Conservation (phyloP, 306 rosid genomes). For the Erythrophleum fordii region DNA sequence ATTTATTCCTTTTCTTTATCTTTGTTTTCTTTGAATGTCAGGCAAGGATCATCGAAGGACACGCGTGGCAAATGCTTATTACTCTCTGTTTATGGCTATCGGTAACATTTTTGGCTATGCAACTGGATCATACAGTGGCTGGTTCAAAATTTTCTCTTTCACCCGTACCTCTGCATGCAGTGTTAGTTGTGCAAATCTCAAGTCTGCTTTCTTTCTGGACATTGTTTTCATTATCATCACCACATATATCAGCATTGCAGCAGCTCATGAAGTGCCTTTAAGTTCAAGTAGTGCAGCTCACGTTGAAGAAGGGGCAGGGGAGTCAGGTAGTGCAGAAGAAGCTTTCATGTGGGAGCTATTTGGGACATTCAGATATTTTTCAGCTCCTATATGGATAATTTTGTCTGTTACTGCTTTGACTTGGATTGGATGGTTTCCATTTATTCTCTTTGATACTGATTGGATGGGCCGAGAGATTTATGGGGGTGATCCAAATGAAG, state of each 20-base stretch:
- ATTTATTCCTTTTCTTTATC: background rate
- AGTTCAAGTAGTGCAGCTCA: conserved; percentile 42
- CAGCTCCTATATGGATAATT: conserved; percentile 72
- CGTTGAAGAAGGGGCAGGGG: conserved; percentile 56
- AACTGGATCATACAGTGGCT: conserved; percentile 85
- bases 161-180: conserved; percentile 71
- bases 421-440: conserved; percentile 98
- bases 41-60: conserved; percentile 93
- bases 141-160: conserved; percentile 80
- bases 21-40: conserved; percentile 46
- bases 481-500: conserved; percentile 90
- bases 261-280: conserved; percentile 77
- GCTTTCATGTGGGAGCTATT: conserved; percentile 91
- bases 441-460: conserved; percentile 89
- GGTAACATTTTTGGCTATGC: conserved; percentile 95
- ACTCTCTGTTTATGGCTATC: conserved; percentile 90
- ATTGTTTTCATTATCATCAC: conserved; percentile 67
- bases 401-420: conserved; percentile 80
- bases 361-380: conserved; percentile 84
- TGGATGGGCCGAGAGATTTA: conserved; percentile 99
- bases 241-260: conserved; percentile 66
- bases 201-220: conserved; percentile 86
- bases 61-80: conserved; percentile 94
- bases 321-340: conserved; percentile 68
- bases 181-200: conserved; percentile 91